A percentile compares a stretch with the other conserved stretches of the same genome.
Conservation (phyloP, 179 eudicot species). For the Beta macrorhiza region DNA sequence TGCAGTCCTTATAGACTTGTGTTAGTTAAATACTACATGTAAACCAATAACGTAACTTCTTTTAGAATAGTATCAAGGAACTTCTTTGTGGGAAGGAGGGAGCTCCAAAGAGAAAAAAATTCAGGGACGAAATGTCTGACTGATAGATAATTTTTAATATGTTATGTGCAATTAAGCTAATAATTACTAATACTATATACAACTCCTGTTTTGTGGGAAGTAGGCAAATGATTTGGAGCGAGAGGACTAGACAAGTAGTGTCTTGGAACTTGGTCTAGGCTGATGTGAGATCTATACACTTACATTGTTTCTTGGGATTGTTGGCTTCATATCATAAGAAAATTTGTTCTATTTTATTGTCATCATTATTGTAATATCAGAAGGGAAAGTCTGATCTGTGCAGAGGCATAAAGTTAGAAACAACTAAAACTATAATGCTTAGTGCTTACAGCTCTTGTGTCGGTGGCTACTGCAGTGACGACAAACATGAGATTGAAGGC, state of each 20-base stretch:
- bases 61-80: neutral
- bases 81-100: neutral
- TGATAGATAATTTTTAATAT: neutral
- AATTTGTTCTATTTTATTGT: neutral
- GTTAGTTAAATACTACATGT: too few relatives aligned
- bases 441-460: constrained; percentile 84
- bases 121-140: neutral
- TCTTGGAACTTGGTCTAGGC: constrained; percentile 23
- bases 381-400: neutral
- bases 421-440: constrained; percentile 22
- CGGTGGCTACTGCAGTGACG: constrained; percentile 94
- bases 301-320: constrained; percentile 13
- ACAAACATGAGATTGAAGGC: constrained; percentile 98
- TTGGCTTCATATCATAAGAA: neutral
- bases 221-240: neutral
- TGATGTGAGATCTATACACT: constrained; percentile 6
- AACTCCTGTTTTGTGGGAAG: neutral
- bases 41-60: neutral
- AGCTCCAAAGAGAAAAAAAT: too few relatives aligned
- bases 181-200: neutral
- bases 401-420: neutral
- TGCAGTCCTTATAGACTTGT: too few relatives aligned
- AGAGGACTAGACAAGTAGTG: neutral
- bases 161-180: neutral
- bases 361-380: constrained; percentile 3